These are phyloP conservation scores for Dactylis glomerata DNA, from an alignment of 176 grass and related monocot species.

Conservation along the genomic window DNA sequence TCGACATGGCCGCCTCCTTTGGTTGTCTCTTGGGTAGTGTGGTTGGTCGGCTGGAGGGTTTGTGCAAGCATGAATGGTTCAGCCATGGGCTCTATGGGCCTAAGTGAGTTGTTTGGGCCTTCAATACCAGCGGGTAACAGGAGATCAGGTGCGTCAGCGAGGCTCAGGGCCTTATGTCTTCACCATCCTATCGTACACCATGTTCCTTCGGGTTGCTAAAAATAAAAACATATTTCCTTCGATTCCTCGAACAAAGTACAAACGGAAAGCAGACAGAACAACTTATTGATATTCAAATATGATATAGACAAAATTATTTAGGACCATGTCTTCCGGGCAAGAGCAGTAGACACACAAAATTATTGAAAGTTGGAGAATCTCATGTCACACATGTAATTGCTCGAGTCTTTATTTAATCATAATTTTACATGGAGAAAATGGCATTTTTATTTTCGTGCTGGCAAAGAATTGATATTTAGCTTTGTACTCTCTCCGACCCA, in stretches of 20 bases:
- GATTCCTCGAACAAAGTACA: too few species aligned
- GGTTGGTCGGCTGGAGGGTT: not conserved
- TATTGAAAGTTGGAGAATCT: not conserved
- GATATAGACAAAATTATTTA: too few species aligned
- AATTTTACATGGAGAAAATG: too few species aligned
- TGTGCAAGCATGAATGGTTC: not conserved
- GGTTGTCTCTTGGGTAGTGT: not conserved
- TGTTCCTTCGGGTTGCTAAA: too few species aligned
- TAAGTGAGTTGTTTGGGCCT: not conserved
- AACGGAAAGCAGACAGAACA: too few species aligned
- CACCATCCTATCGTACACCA: not conserved
- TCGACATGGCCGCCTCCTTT: not conserved
- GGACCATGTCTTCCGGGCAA: not conserved
- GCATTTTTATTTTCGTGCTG: too few species aligned
- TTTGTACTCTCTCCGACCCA: too few species aligned
- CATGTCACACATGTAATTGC: too few species aligned
- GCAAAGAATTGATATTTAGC: too few species aligned
- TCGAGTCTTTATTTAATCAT: too few species aligned
- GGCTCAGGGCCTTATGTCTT: not conserved
- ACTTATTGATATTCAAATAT: too few species aligned
- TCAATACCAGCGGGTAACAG: not conserved
- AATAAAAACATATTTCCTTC: too few species aligned
- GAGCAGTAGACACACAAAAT: not conserved
- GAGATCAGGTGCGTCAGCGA: not conserved
- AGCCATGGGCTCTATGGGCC: not conserved